Evolutionary conservation across 2,329 filamentous ascomycete genomes (phyloP), one percentile per base, ranked within the genome.

Genomic region (Fusarium bactridioides): DNA sequence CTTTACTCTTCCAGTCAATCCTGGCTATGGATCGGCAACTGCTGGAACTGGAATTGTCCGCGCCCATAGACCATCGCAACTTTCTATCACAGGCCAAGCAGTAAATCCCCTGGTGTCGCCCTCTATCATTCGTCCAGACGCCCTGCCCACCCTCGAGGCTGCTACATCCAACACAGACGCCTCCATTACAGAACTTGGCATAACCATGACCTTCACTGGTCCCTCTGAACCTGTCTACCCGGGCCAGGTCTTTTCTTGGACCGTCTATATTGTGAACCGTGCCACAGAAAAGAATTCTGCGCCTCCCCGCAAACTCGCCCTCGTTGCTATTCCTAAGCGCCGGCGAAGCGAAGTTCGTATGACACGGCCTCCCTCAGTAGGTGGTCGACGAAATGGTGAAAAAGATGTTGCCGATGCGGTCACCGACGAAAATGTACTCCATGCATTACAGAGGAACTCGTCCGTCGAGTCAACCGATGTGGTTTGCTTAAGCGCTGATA

Each of bases 261-360:
- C 87, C 38, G 86, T 95, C 21, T 92, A 94, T 77, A 90, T 95
- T 41, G 91, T 94, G 72, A 96, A 95, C 80, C 89, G 91, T 54
- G 89, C 88, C 51, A 83, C 84, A 44, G 86, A 83, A 33, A 81
- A 77, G 62, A 74, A 68, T n/a, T 82, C 85, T 38, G 75, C 80
- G 0, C 78, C 83, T 5, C 82, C 88, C 6, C 89, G 93, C 56
- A 93, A 93, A 77, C 86, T 96, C 41, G 92, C 92, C 31, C 85
- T 95, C 25, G 81, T 93, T 31, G 89, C 89, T 9, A 84, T 94
- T 7, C 90, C 92, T 7, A 90, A 88, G 76, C 88, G 92, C 12
- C 87, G 89, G 31, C 86, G 89, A 61, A 86, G 84, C 71, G 89
- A 91, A 60, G 81, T 84, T 56, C 85, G 88, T 16, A 84, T 87